A percentile compares a stretch with the other conserved stretches of the same genome.
Conservation (phyloP, 257 asterid species). For the Oldenlandia corymbosa region DNA sequence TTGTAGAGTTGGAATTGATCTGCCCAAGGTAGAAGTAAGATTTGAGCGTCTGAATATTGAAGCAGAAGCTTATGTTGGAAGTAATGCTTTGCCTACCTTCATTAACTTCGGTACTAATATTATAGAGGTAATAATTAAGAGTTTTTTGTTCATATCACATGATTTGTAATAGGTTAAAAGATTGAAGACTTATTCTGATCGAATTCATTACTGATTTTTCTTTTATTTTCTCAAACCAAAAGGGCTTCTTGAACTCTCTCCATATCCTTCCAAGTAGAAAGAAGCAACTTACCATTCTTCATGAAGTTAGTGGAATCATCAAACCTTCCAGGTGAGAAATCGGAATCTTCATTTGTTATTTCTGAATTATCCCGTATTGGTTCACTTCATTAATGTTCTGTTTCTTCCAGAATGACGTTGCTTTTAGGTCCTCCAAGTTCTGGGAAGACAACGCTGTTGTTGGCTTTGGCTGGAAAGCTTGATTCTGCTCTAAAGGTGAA, state of each 20-base stretch:
- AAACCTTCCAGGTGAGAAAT: constrained; percentile 45
- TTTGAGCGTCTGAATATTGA: constrained; percentile 54
- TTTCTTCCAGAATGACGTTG: constrained; percentile 41
- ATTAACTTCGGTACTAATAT: constrained; percentile 41
- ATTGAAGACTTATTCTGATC: neutral
- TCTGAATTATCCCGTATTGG: constrained; percentile 4
- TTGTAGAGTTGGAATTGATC: constrained; percentile 58
- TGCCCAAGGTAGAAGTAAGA: constrained; percentile 68
- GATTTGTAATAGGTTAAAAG: neutral
- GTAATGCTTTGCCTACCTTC: constrained; percentile 52
- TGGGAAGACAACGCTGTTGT: constrained; percentile 62
- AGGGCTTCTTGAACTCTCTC: constrained; percentile 25
- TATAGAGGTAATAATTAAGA: constrained; percentile 37
- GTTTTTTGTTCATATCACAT: neutral
- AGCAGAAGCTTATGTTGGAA: constrained; percentile 48
- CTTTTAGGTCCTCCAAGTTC: constrained; percentile 75
- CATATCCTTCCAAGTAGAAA: constrained; percentile 43
- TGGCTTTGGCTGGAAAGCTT: constrained; percentile 68
- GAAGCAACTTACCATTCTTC: constrained; percentile 42
- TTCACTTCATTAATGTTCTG: neutral
- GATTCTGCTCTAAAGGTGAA: constrained; percentile 46
- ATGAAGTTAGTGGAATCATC: constrained; percentile 54
- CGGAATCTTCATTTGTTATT: neutral
- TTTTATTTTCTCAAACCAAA: neutral
- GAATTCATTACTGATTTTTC: neutral